Conservation (phyloP, 208 protist species). For the Trypanosoma conorhini region DNA sequence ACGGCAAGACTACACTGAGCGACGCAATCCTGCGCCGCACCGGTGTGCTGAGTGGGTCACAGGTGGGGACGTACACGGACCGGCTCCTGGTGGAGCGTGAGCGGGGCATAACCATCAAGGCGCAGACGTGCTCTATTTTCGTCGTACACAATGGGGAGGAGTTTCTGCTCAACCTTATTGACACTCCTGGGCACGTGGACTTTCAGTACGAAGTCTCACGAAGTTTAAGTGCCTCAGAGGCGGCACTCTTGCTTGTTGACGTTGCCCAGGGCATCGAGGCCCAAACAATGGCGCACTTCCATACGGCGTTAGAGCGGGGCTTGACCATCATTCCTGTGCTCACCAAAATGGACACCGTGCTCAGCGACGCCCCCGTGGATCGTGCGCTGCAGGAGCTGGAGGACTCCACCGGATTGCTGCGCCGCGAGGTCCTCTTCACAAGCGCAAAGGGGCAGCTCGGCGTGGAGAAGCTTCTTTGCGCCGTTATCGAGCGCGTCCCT, state of each 20-base stretch:
- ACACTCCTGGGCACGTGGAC: conserved; percentile 98
- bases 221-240: conserved; percentile 93
- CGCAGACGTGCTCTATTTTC: conserved; percentile 94
- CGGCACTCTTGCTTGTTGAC: conserved; percentile 93
- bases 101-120: conserved; percentile 97
- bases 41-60: conserved; percentile 60
- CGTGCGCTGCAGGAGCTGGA: conserved; percentile 80
- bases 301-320: conserved; percentile 90
- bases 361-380: conserved; percentile 71
- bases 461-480: conserved; percentile 84
- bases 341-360: conserved; percentile 89
- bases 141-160: conserved; percentile 38
- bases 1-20: conserved; percentile 93
- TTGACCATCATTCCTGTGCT: conserved; percentile 88
- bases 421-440: conserved; percentile 84
- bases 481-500: conserved; percentile 93
- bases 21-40: conserved; percentile 87
- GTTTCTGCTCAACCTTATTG: conserved; percentile 97
- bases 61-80: conserved; percentile 88
- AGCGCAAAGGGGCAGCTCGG: conserved; percentile 93
- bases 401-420: conserved; percentile 84
- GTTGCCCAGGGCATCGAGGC: conserved; percentile 93
- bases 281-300: conserved; percentile 97
- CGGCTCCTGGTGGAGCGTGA: conserved; percentile 95
- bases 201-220: conserved; percentile 98